A percentile compares a stretch with the other conserved stretches of the same genome.
phyloP scores from a whole-genome alignment of 1,284 basidiomycete species.

The Apiotrichum gracile region DNA sequence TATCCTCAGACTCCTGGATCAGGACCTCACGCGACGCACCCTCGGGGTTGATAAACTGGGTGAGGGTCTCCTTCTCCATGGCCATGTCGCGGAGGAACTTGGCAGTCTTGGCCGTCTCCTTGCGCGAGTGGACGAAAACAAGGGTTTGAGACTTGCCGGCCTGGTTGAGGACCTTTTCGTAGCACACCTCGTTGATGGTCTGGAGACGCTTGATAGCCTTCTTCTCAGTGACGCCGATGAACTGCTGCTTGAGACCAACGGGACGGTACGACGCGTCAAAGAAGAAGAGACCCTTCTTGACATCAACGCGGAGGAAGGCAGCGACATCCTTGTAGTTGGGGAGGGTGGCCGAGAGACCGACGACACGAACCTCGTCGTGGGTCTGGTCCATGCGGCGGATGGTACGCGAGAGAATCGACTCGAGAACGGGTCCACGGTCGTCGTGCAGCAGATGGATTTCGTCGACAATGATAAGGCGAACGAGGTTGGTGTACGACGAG shows the following conservation, averaged over 20 bases:
- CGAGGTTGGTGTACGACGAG: constrained; percentile 94
- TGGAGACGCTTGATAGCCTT: constrained; percentile 98
- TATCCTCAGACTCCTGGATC: constrained; percentile 73
- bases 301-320: constrained; percentile 91
- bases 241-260: constrained; percentile 92
- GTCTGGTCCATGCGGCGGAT: constrained; percentile 95
- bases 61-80: constrained; percentile 92
- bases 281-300: constrained; percentile 88
- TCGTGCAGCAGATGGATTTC: constrained; percentile 98
- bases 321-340: constrained; percentile 99
- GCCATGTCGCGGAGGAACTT: constrained; percentile 91
- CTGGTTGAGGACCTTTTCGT: constrained; percentile 95
- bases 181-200: constrained; percentile 98
- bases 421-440: constrained; percentile 95
- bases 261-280: constrained; percentile 93
- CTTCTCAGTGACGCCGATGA: constrained; percentile 97
- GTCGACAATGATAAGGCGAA: constrained; percentile 94
- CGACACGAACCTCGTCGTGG: constrained; percentile 82
- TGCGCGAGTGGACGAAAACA: constrained; percentile 96
- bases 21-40: constrained; percentile 82
- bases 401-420: constrained; percentile 84
- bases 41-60: constrained; percentile 88
- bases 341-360: constrained; percentile 92
- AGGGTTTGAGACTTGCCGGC: constrained; percentile 72
- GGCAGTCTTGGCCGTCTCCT: constrained; percentile 97